Percentiles rank a stretch among this genome's conserved stretches.
These are phyloP conservation scores for Apophysomyces trapeziformis DNA, from an alignment of 371 early-diverging fungal species.

Conservation along the genomic window DNA sequence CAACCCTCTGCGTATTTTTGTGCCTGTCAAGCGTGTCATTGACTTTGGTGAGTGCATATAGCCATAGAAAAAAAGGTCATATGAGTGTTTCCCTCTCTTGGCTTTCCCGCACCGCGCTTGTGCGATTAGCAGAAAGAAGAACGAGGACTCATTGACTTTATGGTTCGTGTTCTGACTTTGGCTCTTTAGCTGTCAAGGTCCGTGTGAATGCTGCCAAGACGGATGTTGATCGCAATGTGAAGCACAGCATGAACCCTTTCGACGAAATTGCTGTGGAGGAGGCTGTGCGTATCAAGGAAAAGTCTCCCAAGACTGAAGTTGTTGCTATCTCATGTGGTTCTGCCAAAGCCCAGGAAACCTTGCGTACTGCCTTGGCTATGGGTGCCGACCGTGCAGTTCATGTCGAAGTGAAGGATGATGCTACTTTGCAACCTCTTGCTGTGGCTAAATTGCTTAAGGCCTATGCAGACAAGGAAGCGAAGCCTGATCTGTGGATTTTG, in stretches of 20 bases:
- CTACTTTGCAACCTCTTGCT: constrained; percentile 78
- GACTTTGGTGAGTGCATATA: constrained; percentile 75
- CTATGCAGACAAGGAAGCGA: constrained; percentile 76
- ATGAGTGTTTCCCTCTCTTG: neutral
- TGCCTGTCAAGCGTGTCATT: constrained; percentile 96
- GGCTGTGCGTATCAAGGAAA: constrained; percentile 93
- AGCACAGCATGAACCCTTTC: constrained; percentile 99
- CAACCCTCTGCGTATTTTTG: constrained; percentile 76
- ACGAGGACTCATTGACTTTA: neutral
- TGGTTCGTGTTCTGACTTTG: neutral
- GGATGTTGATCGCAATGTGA: constrained; percentile 93
- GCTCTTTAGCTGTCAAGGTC: constrained; percentile 84
- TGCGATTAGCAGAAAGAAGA: neutral
- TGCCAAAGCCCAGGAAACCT: constrained; percentile 88
- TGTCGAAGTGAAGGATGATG: constrained; percentile 83
- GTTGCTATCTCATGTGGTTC: constrained; percentile 93
- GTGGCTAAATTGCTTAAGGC: constrained; percentile 95
- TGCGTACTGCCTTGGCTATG: constrained; percentile 98
- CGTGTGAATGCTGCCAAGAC: constrained; percentile 90
- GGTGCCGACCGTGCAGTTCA: constrained; percentile 98
- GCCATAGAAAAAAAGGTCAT: neutral
- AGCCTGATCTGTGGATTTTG: constrained; percentile 91
- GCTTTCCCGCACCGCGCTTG: neutral
- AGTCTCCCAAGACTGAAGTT: constrained; percentile 73
- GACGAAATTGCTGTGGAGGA: constrained; percentile 98